Evolutionary conservation across 129 eudicot species (phyloP), one percentile per base, ranked within the genome.

Genomic region (Scalesia atractyloides): DNA sequence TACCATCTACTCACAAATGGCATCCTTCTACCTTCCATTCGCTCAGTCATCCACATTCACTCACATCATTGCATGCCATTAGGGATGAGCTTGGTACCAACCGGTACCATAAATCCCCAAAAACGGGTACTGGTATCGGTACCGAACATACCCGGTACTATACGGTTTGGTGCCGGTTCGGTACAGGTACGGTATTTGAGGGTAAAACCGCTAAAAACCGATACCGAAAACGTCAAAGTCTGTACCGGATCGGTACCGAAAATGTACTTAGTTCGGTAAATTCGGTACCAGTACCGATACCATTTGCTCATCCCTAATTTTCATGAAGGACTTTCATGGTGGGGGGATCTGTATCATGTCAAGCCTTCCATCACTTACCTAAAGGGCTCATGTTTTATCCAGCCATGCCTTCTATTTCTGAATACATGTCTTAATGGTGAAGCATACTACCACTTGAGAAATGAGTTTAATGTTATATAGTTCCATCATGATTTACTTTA

Each of bases 391-490:
- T 81, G 88, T 73, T 75, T 78, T 83, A 68, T 69, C 82, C 52
- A 77, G 83, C 84, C 76, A 87, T 87, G 89, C 85, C 88, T 76
- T 79, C 81, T 72, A 74, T 81, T 82, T 73, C 89, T 87, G 96
- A 89, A 77, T 54, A 72, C 87, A 50, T 92, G 82, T 89, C 78
- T 84, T 74, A 85, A 76, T 83, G 90, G 81, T 86, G 98, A 92
- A 84, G 96, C 91, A 82, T 89, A 80, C 80, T 89, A 80, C 82
- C 89, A 75, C 62, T 70, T 85, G 87, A 87, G 73, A 81, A 79
- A 76, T 87, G 89, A 90, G 77, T 74, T 78, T 89, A 77, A 57
- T 64, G 78, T 69, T 73, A 77, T 88, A 64, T 72, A 76, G 80
- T 79, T 82, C 83, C 76, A 76, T 79, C 86, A 62, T 81, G 77